These are phyloP conservation scores for Botryotinia narcissicola DNA, from an alignment of 2,329 filamentous ascomycete genomes.

Conservation along the genomic window DNA sequence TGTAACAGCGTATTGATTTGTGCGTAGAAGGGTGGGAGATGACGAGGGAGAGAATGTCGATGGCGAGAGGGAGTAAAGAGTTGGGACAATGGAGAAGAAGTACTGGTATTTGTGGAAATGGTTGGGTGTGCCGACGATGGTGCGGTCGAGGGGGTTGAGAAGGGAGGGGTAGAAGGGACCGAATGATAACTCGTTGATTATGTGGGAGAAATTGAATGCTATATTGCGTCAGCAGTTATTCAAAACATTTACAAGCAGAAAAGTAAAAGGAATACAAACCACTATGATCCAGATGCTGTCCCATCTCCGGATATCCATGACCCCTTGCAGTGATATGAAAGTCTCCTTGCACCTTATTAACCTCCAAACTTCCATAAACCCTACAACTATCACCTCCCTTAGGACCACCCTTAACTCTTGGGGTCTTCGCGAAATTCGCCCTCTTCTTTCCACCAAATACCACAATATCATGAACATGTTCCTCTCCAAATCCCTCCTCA, in stretches of 20 bases:
- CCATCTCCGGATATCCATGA: conserved; percentile 86
- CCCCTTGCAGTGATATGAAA: conserved; percentile 96
- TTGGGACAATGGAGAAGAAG: conserved; percentile 92
- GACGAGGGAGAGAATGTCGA: conserved; percentile 31
- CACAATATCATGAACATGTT: conserved; percentile 90
- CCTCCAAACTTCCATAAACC: conserved; percentile 82
- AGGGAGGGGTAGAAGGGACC: conserved; percentile 95
- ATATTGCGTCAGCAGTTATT: conserved; percentile 31
- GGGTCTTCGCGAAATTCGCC: conserved; percentile 73
- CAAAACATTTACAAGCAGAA: neutral
- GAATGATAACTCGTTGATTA: conserved; percentile 93
- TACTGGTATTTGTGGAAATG: conserved; percentile 98
- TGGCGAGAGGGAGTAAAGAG: conserved; percentile 72
- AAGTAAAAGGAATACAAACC: conserved; percentile 49
- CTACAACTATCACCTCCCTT: conserved; percentile 69
- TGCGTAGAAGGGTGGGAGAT: conserved; percentile 65
- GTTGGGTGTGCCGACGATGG: conserved; percentile 68
- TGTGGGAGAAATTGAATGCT: conserved; percentile 98
- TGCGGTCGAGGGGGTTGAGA: conserved; percentile 90
- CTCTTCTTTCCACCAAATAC: conserved; percentile 61
- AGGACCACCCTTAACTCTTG: conserved; percentile 48
- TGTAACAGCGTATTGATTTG: conserved; percentile 97
- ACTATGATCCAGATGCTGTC: conserved; percentile 74
- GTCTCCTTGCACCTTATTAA: conserved; percentile 97
- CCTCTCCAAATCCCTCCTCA: conserved; percentile 70